These are phyloP conservation scores for Eutypa lata DNA, from an alignment of 2,329 filamentous ascomycete genomes.

Conservation along the genomic window DNA sequence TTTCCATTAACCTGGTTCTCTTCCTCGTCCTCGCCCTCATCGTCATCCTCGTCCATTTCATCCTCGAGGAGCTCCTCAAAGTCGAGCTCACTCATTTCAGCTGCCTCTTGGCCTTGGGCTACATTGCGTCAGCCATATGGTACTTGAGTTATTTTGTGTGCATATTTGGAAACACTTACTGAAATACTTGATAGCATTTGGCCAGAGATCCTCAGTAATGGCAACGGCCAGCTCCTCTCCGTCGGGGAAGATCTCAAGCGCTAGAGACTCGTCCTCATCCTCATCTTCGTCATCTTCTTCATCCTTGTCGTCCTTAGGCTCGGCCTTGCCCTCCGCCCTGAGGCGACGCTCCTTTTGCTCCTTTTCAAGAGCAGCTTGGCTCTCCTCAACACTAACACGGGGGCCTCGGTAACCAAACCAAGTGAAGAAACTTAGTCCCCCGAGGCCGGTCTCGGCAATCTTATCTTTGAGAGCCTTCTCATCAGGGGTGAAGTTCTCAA, in stretches of 20 bases:
- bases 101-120: constrained; percentile 70
- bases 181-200: constrained; percentile 85
- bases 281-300: constrained; percentile 57
- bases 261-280: constrained; percentile 60
- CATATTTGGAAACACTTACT: constrained; percentile 54
- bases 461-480: constrained; percentile 53
- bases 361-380: constrained; percentile 56
- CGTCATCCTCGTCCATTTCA: constrained; percentile 13
- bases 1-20: constrained; percentile 52
- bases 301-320: constrained; percentile 52
- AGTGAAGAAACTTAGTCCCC: constrained; percentile 76
- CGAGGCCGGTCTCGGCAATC: constrained; percentile 60
- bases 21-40: constrained; percentile 47
- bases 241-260: constrained; percentile 81
- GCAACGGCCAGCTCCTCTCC: constrained; percentile 79
- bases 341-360: constrained; percentile 55
- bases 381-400: constrained; percentile 71
- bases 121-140: constrained; percentile 31
- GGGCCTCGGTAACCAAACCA: constrained; percentile 80
- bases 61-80: constrained; percentile 55
- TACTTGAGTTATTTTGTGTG: neutral
- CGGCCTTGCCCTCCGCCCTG: constrained; percentile 49
- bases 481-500: constrained; percentile 49
- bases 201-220: constrained; percentile 85
- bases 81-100: constrained; percentile 65